Evolutionary conservation across 2,329 filamentous ascomycete genomes (phyloP).

Genomic region (Fusarium algeriense): DNA sequence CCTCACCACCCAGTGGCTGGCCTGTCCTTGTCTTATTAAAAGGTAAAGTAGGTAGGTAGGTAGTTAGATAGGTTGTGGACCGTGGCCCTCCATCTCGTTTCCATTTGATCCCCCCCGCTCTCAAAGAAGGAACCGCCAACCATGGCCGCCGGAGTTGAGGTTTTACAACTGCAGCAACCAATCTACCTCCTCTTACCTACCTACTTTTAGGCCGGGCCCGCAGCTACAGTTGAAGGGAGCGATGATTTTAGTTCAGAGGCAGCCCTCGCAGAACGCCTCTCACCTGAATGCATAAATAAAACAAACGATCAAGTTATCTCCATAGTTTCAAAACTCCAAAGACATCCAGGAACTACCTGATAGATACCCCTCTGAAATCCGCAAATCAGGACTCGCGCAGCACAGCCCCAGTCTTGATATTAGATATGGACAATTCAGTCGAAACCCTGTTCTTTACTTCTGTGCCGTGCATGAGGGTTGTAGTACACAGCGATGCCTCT

Average conservation of each 20-base stretch:
- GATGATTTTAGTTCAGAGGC: neutral
- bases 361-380: neutral
- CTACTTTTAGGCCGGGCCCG: neutral
- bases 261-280: neutral
- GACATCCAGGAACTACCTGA: conserved; percentile 14
- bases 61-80: no score
- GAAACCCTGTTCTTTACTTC: neutral
- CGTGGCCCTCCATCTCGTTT: neutral
- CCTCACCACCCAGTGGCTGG: conserved; percentile 15
- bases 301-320: neutral
- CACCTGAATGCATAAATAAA: neutral
- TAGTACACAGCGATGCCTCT: conserved; percentile 18
- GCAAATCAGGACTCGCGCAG: neutral
- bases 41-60: no score
- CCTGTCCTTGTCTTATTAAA: no score
- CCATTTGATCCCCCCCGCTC: conserved; percentile 12
- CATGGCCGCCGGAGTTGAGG: conserved; percentile 14
- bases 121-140: conserved; percentile 6
- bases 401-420: neutral
- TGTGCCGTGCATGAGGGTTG: conserved; percentile 2
- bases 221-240: conserved; percentile 4
- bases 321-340: conserved; percentile 14
- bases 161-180: neutral
- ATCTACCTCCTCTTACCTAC: neutral
- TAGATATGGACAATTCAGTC: neutral